Evolutionary conservation across 2,329 filamentous ascomycete species (phyloP), one percentile per base, ranked within the genome.

Genomic region (Exophiala xenobiotica): DNA sequence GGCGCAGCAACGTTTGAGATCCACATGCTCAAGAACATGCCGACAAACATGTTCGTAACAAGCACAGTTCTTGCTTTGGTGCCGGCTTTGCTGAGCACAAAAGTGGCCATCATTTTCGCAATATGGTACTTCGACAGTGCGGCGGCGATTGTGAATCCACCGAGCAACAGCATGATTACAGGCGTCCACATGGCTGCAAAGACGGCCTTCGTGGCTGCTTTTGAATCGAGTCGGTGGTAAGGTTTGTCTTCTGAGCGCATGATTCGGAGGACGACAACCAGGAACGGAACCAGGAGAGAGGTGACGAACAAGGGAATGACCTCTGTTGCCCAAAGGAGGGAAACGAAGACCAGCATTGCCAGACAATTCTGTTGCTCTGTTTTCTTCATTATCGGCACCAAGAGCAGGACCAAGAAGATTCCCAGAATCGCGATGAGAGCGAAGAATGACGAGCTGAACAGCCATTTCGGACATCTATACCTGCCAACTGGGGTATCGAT

Each of bases 161-260:
- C 93, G 0, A 99, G 83, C 18, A 99, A 78, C 12, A 99, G 82
- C 93, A 99, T 97, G 61, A 99, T 99, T 49, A 99, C 93, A 0
- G 93, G 92, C 3, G 92, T 96, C 93, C 93, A 99, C 93, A 99
- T 99, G 20, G 93, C 86, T 3, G 90, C 79, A 64, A 99, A 97
- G 51, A 96, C 87, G 64, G 87, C 92, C 22, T 81, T 77, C 0
- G 92, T 89, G 0, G 93, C 91, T 37, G 83, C 79, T 67, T 91
- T 91, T 2, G 90, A 82, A n/a, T 80, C 79, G 5, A 99, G 78
- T 18, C 92, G 82, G 38, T 75, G 72, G 54, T 89, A 78, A 0
- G 86, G 85, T 61, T 81, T 79, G 4, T 83, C 80, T 46, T 95
- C 88, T 24, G 85, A 82, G 24, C 90, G 84, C 55, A 96, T 88